Percentiles rank a stretch among this genome's conserved stretches.
These are phyloP conservation scores for Botryosphaeria agaves DNA, from an alignment of 2,329 filamentous ascomycete species.

Conservation along the genomic window DNA sequence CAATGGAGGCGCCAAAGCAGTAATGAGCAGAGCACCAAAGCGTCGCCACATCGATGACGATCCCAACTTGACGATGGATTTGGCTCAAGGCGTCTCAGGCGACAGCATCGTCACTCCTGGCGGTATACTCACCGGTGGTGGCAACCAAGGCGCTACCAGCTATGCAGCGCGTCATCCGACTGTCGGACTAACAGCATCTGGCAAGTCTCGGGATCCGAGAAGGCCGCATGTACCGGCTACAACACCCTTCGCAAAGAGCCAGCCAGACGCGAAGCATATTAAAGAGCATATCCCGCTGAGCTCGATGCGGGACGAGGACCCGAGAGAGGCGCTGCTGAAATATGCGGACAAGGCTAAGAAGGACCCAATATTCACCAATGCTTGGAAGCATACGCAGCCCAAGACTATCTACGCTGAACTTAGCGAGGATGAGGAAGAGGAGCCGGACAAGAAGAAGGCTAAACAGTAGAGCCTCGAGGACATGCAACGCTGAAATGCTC, in stretches of 20 bases:
- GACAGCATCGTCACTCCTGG: constrained; percentile 54
- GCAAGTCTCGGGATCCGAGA: constrained; percentile 60
- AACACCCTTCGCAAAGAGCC: constrained; percentile 80
- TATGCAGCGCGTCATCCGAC: constrained; percentile 46
- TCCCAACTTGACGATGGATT: constrained; percentile 68
- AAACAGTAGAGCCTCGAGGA: constrained; percentile 4
- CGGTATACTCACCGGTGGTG: constrained; percentile 36
- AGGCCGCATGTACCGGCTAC: constrained; percentile 69
- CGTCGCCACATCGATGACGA: constrained; percentile 93
- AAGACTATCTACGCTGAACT: constrained; percentile 80
- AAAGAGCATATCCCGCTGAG: constrained; percentile 77
- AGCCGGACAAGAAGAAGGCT: constrained; percentile 46
- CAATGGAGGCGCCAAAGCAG: constrained; percentile 60
- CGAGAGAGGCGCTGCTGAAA: constrained; percentile 79
- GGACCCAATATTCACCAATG: constrained; percentile 86
- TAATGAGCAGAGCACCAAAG: constrained; percentile 89
- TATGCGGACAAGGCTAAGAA: constrained; percentile 88
- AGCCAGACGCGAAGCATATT: constrained; percentile 81
- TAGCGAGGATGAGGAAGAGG: constrained; percentile 66
- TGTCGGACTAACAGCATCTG: constrained; percentile 61
- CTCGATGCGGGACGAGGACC: constrained; percentile 90
- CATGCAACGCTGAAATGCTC: too few species aligned
- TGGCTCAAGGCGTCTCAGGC: constrained; percentile 62
- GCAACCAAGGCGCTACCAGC: constrained; percentile 20
- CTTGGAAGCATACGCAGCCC: constrained; percentile 83